These are phyloP conservation scores for Lignosus rhinocerotis DNA, from an alignment of 1,284 basidiomycete genomes.

Conservation along the genomic window DNA sequence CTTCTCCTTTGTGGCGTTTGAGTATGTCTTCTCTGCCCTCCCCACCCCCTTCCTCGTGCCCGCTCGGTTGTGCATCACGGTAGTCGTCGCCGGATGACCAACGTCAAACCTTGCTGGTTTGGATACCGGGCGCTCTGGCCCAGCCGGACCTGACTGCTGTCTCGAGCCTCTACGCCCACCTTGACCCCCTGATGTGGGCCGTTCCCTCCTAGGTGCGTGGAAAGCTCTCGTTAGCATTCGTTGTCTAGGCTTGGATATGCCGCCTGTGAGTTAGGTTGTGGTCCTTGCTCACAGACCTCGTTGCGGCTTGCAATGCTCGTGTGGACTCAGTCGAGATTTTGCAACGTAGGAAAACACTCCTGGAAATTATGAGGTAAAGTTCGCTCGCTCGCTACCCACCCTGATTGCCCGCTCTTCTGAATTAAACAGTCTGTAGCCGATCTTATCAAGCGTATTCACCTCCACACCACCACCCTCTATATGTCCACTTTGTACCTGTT, in stretches of 20 bases:
- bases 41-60: neutral
- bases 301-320: too few species aligned
- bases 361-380: too few species aligned
- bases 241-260: too few species aligned
- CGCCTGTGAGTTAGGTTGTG: too few species aligned
- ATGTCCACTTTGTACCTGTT: neutral
- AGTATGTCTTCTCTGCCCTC: neutral
- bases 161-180: neutral
- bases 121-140: neutral
- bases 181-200: neutral
- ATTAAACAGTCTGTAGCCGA: neutral
- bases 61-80: neutral
- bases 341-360: too few species aligned
- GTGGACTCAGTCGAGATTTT: too few species aligned
- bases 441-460: neutral
- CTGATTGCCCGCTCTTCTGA: neutral
- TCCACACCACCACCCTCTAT: neutral
- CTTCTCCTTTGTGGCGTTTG: slow-evolving; percentile 2
- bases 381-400: too few species aligned
- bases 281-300: too few species aligned
- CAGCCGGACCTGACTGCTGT: neutral
- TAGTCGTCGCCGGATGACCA: neutral
- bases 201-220: neutral
- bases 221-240: too few species aligned
- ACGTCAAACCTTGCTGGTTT: neutral